phyloP scores from a whole-genome alignment of 192 early-diverging fungal genomes.

The Chytriomyces hyalinus region DNA sequence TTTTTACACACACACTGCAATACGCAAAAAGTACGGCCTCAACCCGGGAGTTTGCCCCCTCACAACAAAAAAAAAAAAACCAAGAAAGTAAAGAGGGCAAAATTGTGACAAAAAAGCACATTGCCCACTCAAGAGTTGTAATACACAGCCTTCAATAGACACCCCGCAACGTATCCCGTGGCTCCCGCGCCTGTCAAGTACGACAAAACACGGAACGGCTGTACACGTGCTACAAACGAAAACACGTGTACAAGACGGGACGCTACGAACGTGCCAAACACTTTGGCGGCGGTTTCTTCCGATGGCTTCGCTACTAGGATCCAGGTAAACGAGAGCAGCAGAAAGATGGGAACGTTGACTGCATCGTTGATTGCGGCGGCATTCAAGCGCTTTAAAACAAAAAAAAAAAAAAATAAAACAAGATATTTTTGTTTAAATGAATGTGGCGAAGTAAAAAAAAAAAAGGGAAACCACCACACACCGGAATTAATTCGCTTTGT shows the following conservation, averaged over 20 bases:
- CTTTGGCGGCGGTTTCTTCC: neutral
- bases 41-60: too few species aligned
- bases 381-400: neutral
- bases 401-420: neutral
- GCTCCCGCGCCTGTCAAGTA: neutral
- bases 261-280: constrained; percentile 4
- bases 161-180: neutral
- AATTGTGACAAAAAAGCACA: too few species aligned
- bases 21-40: too few species aligned
- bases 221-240: constrained; percentile 7
- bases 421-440: neutral
- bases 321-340: constrained; percentile 23
- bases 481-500: too few species aligned
- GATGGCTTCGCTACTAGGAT: constrained; percentile 5
- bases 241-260: constrained; percentile 11
- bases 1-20: too few species aligned
- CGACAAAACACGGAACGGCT: constrained; percentile 10
- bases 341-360: constrained; percentile 3
- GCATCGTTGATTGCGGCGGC: constrained; percentile 7
- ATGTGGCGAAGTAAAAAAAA: neutral
- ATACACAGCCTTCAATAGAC: too few species aligned
- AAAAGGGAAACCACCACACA: too few species aligned
- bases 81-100: too few species aligned
- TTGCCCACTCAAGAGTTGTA: too few species aligned
- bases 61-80: too few species aligned